Conservation (phyloP, 2,329 filamentous ascomycete species). For the Verticillium zaregamsianum region DNA sequence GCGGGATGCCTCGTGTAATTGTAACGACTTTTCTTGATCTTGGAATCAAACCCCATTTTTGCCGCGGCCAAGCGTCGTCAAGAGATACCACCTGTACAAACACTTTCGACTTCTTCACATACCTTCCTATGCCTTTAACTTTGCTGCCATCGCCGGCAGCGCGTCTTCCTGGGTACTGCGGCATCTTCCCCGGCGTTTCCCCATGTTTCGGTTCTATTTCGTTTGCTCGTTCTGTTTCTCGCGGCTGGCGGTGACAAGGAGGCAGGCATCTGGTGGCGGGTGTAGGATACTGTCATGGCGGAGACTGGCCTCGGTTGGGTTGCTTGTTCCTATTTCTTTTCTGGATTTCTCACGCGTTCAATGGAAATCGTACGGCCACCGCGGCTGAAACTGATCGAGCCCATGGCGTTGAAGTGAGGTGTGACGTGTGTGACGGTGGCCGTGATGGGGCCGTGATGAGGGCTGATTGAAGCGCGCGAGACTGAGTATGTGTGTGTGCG, state of each 20-base stretch:
- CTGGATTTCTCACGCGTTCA: not conserved
- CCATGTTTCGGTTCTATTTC: not conserved
- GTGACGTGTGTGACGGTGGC: too few relatives aligned
- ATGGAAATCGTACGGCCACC: not conserved
- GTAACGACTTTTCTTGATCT: not conserved
- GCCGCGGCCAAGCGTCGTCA: constrained; percentile 7
- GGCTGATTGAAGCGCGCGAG: too few relatives aligned
- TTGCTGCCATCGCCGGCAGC: not conserved
- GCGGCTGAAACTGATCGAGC: not conserved
- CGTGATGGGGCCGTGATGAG: too few relatives aligned
- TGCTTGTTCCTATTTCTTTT: not conserved
- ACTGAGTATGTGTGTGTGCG: too few relatives aligned
- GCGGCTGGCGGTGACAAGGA: not conserved
- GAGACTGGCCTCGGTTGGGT: not conserved
- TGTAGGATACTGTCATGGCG: not conserved
- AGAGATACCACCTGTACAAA: constrained; percentile 15
- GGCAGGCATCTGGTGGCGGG: not conserved
- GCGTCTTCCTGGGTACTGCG: not conserved
- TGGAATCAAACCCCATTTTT: not conserved
- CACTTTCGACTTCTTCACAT: constrained; percentile 3
- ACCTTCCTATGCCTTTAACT: constrained; percentile 5
- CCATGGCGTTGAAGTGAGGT: too few relatives aligned
- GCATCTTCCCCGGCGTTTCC: constrained; percentile 8
- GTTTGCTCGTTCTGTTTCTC: not conserved
- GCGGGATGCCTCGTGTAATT: not conserved